Evolutionary conservation across 2,329 filamentous ascomycete genomes (phyloP).

Genomic region (Alternaria infectoria): DNA sequence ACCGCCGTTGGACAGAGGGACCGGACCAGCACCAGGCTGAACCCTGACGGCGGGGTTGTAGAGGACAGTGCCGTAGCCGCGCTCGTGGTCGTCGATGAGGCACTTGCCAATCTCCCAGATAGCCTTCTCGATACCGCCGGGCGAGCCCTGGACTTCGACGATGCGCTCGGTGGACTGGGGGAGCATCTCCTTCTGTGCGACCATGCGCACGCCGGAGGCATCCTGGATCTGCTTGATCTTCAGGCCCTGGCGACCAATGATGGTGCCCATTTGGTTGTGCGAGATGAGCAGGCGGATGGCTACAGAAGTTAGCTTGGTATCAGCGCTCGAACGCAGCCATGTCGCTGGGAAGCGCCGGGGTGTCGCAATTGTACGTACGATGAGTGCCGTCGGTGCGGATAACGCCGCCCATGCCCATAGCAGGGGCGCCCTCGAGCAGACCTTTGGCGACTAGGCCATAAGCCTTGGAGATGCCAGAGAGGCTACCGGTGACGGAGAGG

Average conservation of each 20-base stretch:
- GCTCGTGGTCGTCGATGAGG: slow-evolving; percentile 95
- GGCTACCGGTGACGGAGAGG: slow-evolving; percentile 88
- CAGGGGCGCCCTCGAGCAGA: slow-evolving; percentile 88
- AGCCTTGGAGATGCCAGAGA: slow-evolving; percentile 87
- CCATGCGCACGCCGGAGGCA: slow-evolving; percentile 95
- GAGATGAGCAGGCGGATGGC: slow-evolving; percentile 98
- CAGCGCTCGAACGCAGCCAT: not conserved
- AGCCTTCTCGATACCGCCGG: slow-evolving; percentile 93
- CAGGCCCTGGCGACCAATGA: slow-evolving; percentile 93
- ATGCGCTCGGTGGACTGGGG: slow-evolving; percentile 98
- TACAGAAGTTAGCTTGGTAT: slow-evolving; percentile 50
- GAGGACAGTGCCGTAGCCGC: slow-evolving; percentile 93
- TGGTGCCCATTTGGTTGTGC: slow-evolving; percentile 99
- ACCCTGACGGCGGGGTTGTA: slow-evolving; percentile 97
- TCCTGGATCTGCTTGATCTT: slow-evolving; percentile 99
- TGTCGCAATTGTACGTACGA: slow-evolving; percentile 66
- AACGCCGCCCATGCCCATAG: slow-evolving; percentile 94
- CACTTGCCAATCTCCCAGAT: slow-evolving; percentile 99
- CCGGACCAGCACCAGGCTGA: slow-evolving; percentile 64
- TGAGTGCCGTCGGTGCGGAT: slow-evolving; percentile 86
- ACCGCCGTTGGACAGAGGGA: slow-evolving; percentile 60
- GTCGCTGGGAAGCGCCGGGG: not conserved
- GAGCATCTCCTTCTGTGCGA: slow-evolving; percentile 99
- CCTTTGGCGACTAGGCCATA: slow-evolving; percentile 93
- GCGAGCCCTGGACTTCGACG: slow-evolving; percentile 93